Evolutionary conservation across 1,284 basidiomycete genomes (phyloP), one percentile per base, ranked within the genome.

Genomic region (Takashimella koratensis): DNA sequence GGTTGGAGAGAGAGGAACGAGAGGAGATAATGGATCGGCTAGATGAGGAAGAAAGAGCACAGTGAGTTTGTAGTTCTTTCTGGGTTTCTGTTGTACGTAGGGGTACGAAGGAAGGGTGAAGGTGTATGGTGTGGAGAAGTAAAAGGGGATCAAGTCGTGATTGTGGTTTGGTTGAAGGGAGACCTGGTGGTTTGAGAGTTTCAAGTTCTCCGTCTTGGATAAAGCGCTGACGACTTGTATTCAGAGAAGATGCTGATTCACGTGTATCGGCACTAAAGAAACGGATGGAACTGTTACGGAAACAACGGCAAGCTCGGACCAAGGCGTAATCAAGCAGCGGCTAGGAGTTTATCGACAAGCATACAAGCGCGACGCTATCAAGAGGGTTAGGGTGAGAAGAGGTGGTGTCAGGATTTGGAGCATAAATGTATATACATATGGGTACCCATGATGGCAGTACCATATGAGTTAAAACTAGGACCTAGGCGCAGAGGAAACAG

Each of bases 181-280:
- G 16, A 8, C 8, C 30, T 36, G 8, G 30, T 36, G 10, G 16
- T 36, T 8, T 36, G 8, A 8, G 30, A 36, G n/a, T n/a, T n/a
- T n/a, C n/a, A n/a, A n/a, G n/a, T n/a, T n/a, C n/a, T 36, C 16
- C 30, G 30, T 36, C 16, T 36, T 36, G 30, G 16, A 8, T 36
- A 8, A 36, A 8, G 10, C 10, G 30, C 30, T 45, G 23, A n/a
- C 42, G 36, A 43, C 42, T 16, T 36, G 30, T 36, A 45, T 53
- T 43, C 54, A 76, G 75, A 56, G 76, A 77, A 51, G 76, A 77
- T 44, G 76, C 75, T 5, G 74, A 76, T 57, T 66, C 67, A 19
- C 54, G 76, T 23, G 76, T 77, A 1, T 53, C 59, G 13, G 57
- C 63, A n/a, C 57, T 77, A 46, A 76, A 76, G 59, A 65, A 62